Conservation (phyloP, 257 asterid species). For the Sherardia arvensis region DNA sequence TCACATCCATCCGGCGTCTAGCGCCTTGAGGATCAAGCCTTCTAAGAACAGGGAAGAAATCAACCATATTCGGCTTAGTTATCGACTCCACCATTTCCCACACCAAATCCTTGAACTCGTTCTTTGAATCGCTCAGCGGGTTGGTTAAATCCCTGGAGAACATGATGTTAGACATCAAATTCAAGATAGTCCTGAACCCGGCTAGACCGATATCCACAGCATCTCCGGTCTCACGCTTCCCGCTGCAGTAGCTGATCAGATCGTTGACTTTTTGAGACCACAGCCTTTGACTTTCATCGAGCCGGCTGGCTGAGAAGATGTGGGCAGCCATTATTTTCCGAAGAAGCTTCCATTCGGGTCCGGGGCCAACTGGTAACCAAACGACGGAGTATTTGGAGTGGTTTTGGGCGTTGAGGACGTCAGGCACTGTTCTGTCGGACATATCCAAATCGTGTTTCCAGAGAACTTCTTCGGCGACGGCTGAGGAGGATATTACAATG, state of each 20-base stretch:
- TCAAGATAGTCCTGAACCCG: conserved; percentile 22
- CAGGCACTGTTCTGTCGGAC: conserved; percentile 15
- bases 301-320: conserved; percentile 45
- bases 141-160: conserved; percentile 43
- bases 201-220: conserved; percentile 30
- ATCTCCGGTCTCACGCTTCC: conserved; percentile 23
- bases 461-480: no score
- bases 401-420: conserved; percentile 16
- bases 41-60: conserved; percentile 25
- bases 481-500: conserved; percentile 49
- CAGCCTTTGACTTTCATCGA: conserved; percentile 46
- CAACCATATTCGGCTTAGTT: no score
- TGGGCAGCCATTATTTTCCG: conserved; percentile 25
- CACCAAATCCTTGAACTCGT: no score
- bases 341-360: conserved; percentile 16
- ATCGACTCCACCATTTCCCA: no score
- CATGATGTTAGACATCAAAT: conserved; percentile 35
- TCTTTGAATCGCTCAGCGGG: conserved; percentile 20
- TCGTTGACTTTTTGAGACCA: conserved; percentile 39
- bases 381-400: conserved; percentile 15
- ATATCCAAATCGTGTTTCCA: conserved; percentile 22
- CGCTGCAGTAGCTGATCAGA: conserved; percentile 37
- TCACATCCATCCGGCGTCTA: conserved; percentile 23
- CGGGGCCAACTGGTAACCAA: conserved; percentile 18
- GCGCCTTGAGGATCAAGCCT: not conserved